A percentile compares a stretch with the other conserved stretches of the same genome.
Conservation (phyloP, 495 filamentous ascomycete species). For the Acidomyces sp. region DNA sequence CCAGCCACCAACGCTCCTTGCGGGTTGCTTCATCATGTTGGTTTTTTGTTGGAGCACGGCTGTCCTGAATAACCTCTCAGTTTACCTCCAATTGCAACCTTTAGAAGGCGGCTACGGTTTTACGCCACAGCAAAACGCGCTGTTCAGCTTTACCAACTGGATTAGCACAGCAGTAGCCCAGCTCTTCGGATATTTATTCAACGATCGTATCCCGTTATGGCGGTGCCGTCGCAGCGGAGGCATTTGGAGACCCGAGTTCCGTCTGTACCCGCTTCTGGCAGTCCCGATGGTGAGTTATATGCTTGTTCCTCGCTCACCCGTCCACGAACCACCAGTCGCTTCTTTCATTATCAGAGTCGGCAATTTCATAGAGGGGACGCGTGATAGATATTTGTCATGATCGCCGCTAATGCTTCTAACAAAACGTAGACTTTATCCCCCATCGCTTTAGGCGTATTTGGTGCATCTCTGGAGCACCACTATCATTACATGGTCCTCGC, state of each 20-base stretch:
- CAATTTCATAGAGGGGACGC: too few relatives aligned
- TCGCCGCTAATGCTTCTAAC: too few relatives aligned
- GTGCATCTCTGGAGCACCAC: constrained; percentile 35
- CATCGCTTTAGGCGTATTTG: constrained; percentile 38
- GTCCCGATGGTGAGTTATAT: too few relatives aligned
- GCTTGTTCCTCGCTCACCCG: too few relatives aligned
- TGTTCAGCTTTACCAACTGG: constrained; percentile 38
- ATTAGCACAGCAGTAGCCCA: constrained; percentile 34
- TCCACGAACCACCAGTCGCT: too few relatives aligned
- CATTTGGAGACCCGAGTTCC: constrained; percentile 40
- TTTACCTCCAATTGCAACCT: too few relatives aligned
- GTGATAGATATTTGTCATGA: too few relatives aligned
- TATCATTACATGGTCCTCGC: constrained; percentile 38
- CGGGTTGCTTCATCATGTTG: constrained; percentile 30
- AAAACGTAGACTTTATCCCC: too few relatives aligned
- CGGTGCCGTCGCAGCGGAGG: constrained; percentile 29
- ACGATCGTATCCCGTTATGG: constrained; percentile 35
- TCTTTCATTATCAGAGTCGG: too few relatives aligned
- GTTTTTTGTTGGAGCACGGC: neutral
- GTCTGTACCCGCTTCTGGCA: constrained; percentile 37
- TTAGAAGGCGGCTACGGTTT: constrained; percentile 40
- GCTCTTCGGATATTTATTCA: constrained; percentile 33
- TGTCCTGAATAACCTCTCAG: too few relatives aligned
- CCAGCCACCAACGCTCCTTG: constrained; percentile 29
- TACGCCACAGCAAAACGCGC: constrained; percentile 34